Evolutionary conservation across 768 basidiomycete genomes (phyloP), one percentile per base, ranked within the genome.

Genomic region (Scleroderma bovista): DNA sequence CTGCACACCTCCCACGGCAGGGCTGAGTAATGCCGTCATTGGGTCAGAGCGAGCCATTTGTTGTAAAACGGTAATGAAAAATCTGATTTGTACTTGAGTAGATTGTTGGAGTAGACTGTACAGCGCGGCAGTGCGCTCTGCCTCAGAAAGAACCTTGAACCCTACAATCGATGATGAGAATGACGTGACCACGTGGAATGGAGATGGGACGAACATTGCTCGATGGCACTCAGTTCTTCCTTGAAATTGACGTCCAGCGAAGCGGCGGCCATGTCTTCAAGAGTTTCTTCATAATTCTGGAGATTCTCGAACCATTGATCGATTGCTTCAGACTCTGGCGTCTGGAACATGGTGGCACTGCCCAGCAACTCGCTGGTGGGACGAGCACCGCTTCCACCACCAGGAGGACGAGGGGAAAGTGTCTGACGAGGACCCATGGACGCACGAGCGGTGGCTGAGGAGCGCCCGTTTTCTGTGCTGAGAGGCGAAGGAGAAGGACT

Each of bases 21-120:
- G 96, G 61, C 92, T 95, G 50, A 99, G 81, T 38, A 99, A 75
- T 33, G 91, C 88, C 6, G 93, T 93, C 89, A 96, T 95, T 15
- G 96, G 96, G 69, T 98, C 96, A 20, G 90, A 85, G 65, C 93
- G 80, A 7, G 94, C 91, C 95, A 99, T 97, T 71, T 98, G 95
- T 66, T 96, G 93, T 46, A 99, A 83, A 55, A 99, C 94, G 32
- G 93, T 96, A 69, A 96, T 92, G 73, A 99, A 98, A 75, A 99
- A 99, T 53, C 96, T 80, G 63, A 98, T 97, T 72, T 99, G 96
- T 61, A 97, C 91, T 73, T 96, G 95, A 34, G 95, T 97, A 58
- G 93, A 92, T 76, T 94, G 93, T 76, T 99, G 96, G 50, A 99
- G 83, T 75, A 99, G 90, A 75, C 93, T 95, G 76, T 99, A 99